Conservation (phyloP, 169 alveolate species). For the Miamiensis avidus region DNA sequence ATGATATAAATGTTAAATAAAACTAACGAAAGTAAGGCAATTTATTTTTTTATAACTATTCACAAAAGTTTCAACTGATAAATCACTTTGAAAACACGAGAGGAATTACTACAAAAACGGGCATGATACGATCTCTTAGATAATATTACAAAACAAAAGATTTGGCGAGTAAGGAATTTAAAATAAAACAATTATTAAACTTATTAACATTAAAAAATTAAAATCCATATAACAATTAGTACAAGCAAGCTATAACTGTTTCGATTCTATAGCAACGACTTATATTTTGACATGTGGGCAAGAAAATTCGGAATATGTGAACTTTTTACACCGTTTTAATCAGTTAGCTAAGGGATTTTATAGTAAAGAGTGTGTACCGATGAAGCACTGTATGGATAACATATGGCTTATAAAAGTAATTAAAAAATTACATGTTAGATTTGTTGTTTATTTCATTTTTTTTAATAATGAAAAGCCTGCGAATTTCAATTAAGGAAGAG, state of each 20-base stretch:
- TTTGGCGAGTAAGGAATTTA: conserved; percentile 17
- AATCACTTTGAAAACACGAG: conserved; percentile 51
- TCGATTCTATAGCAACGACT: conserved; percentile 60
- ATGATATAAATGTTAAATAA: no score
- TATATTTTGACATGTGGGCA: conserved; percentile 32
- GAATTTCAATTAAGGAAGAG: conserved; percentile 48
- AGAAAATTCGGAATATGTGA: conserved; percentile 35
- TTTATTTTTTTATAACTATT: conserved; percentile 9
- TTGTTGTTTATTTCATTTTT: no score
- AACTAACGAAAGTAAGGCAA: no score
- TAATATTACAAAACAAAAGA: conserved; percentile 29
- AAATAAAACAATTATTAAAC: background rate
- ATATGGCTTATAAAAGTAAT: conserved; percentile 41
- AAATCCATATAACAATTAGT: background rate
- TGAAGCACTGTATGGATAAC: conserved; percentile 48
- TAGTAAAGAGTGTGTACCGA: conserved; percentile 41
- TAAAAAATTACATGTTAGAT: no score
- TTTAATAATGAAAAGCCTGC: conserved; percentile 27
- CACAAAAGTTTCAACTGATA: conserved; percentile 6
- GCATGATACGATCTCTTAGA: conserved; percentile 38
- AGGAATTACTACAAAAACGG: conserved; percentile 57
- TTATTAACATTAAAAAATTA: no score
- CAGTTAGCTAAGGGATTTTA: conserved; percentile 30
- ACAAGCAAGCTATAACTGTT: conserved; percentile 34
- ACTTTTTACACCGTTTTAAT: conserved; percentile 26